These are phyloP conservation scores for Apiotrichum siamense DNA, from an alignment of 1,284 basidiomycete species.

Conservation along the genomic window DNA sequence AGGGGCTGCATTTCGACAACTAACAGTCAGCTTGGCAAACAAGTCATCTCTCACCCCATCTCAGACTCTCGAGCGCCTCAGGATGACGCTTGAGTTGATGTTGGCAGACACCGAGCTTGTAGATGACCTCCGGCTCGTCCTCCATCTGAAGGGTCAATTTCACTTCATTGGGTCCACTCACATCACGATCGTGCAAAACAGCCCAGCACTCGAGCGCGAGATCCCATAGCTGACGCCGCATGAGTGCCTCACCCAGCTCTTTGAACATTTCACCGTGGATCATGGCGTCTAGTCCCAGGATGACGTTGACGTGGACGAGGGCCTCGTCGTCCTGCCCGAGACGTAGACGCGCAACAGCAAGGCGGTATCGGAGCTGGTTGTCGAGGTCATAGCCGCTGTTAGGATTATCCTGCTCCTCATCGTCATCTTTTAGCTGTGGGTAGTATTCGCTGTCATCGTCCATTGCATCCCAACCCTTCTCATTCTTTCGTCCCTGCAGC, in stretches of 20 bases:
- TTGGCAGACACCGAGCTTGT: conserved; percentile 63
- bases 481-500: conserved; percentile 71
- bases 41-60: conserved; percentile 58
- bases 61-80: conserved; percentile 74
- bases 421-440: conserved; percentile 37
- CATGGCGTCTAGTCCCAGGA: conserved; percentile 63
- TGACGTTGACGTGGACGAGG: conserved; percentile 70
- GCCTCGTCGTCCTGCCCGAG: conserved; percentile 75
- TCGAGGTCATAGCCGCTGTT: conserved; percentile 57
- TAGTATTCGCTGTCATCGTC: conserved; percentile 88
- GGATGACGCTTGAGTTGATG: conserved; percentile 64
- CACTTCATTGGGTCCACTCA: neutral
- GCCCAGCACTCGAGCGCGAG: conserved; percentile 75
- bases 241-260: conserved; percentile 79
- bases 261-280: conserved; percentile 72
- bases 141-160: conserved; percentile 2
- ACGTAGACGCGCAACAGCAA: conserved; percentile 77
- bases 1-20: conserved; percentile 68
- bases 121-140: conserved; percentile 26
- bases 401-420: conserved; percentile 39
- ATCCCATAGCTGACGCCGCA: conserved; percentile 64
- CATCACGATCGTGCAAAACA: conserved; percentile 59
- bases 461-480: conserved; percentile 69
- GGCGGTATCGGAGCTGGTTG: conserved; percentile 72
- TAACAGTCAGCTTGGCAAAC: conserved; percentile 34